phyloP scores from a whole-genome alignment of 768 basidiomycete genomes.

The Serendipita indica region DNA sequence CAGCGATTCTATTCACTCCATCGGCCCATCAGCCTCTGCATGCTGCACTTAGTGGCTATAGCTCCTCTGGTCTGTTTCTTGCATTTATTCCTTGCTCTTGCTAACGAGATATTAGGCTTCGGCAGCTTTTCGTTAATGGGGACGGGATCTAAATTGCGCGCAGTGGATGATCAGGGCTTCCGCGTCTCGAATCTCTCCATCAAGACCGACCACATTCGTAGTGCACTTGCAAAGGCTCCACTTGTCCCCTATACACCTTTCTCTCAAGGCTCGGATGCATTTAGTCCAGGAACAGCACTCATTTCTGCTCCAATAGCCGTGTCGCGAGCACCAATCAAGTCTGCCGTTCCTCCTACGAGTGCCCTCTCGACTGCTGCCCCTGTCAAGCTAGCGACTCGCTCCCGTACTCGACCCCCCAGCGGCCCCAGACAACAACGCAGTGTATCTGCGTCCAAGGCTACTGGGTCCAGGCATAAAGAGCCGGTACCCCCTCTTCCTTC shows the following conservation, averaged over 20 bases:
- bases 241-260: conserved; percentile 2
- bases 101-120: conserved; percentile 1
- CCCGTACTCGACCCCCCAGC: background rate
- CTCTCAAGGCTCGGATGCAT: conserved; percentile 5
- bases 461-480: background rate
- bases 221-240: background rate
- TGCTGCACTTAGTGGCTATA: conserved; percentile 1
- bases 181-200: conserved; percentile 5
- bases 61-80: background rate
- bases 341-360: background rate
- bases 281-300: background rate
- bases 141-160: background rate
- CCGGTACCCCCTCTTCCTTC: background rate
- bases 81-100: background rate
- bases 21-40: conserved; percentile 2
- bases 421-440: background rate
- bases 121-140: background rate
- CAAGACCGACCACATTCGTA: conserved; percentile 7
- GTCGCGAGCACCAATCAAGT: background rate
- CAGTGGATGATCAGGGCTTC: background rate
- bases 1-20: conserved; percentile 3
- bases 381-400: background rate
- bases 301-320: background rate
- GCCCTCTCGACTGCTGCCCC: background rate
- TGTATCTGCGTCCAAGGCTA: background rate